phyloP scores from a whole-genome alignment of 768 basidiomycete species.

The Pisolithus orientalis region DNA sequence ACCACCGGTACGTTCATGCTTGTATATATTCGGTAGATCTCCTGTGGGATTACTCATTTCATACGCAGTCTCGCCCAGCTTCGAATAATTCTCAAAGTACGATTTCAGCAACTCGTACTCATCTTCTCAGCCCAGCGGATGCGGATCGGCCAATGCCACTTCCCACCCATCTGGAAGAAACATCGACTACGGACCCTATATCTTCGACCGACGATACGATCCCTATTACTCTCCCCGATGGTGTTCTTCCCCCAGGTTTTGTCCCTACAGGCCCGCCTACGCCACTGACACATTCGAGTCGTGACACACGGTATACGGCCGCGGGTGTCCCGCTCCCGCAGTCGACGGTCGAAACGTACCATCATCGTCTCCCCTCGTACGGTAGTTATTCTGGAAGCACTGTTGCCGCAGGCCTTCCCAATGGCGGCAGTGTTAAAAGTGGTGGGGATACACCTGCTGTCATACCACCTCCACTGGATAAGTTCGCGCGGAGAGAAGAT shows the following conservation, averaged over 20 bases:
- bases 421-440: not conserved
- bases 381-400: constrained; percentile 10
- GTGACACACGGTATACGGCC: constrained; percentile 17
- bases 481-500: constrained; percentile 10
- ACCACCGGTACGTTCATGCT: constrained; percentile 20
- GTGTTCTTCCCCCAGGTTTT: constrained; percentile 33
- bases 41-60: not conserved
- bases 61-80: constrained; percentile 31
- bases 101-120: constrained; percentile 16
- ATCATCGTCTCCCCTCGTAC: constrained; percentile 17
- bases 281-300: constrained; percentile 6
- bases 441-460: constrained; percentile 14
- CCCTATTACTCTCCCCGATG: constrained; percentile 21
- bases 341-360: constrained; percentile 21
- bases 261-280: constrained; percentile 23
- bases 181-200: constrained; percentile 3
- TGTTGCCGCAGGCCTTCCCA: not conserved
- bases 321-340: constrained; percentile 27
- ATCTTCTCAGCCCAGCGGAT: constrained; percentile 35
- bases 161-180: constrained; percentile 10
- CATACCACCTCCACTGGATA: constrained; percentile 23
- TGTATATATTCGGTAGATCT: not conserved
- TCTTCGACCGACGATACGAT: constrained; percentile 6
- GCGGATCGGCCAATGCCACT: constrained; percentile 33
- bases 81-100: constrained; percentile 29